Evolutionary conservation across 441 rosid genomes (phyloP).

Genomic region (Pelargonium citronellum): DNA sequence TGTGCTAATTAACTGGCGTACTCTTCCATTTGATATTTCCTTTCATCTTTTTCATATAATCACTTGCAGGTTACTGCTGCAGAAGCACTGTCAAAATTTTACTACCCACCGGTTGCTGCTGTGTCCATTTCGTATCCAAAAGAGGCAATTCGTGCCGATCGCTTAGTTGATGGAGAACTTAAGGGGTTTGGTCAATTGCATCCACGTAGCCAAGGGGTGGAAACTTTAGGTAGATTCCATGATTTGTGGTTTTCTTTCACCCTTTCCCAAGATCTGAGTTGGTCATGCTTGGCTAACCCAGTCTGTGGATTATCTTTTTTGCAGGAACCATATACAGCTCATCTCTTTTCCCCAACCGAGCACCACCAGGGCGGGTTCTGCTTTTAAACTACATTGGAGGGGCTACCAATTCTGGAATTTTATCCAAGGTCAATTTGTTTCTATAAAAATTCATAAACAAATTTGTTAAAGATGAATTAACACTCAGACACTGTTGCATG

Average conservation of each 20-base stretch:
- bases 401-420: constrained; percentile 62
- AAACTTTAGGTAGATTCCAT: constrained; percentile 65
- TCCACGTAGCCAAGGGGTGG: constrained; percentile 96
- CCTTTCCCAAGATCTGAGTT: background rate
- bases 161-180: constrained; percentile 79
- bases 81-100: constrained; percentile 69
- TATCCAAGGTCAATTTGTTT: constrained; percentile 45
- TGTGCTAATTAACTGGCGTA: background rate
- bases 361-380: constrained; percentile 66
- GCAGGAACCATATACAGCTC: constrained; percentile 80
- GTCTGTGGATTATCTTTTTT: constrained; percentile 7
- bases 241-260: constrained; percentile 6
- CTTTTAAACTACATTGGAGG: constrained; percentile 81
- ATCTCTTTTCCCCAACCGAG: constrained; percentile 78
- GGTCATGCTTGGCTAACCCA: constrained; percentile 1
- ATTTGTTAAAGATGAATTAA: background rate
- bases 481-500: background rate
- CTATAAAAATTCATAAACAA: background rate
- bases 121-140: constrained; percentile 81
- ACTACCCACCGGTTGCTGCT: constrained; percentile 94
- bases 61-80: constrained; percentile 61
- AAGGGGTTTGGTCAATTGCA: constrained; percentile 93
- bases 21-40: background rate
- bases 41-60: constrained; percentile 11
- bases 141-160: constrained; percentile 68